Evolutionary conservation across 148 eudicot species (phyloP).

Genomic region (Diospyros lotus): DNA sequence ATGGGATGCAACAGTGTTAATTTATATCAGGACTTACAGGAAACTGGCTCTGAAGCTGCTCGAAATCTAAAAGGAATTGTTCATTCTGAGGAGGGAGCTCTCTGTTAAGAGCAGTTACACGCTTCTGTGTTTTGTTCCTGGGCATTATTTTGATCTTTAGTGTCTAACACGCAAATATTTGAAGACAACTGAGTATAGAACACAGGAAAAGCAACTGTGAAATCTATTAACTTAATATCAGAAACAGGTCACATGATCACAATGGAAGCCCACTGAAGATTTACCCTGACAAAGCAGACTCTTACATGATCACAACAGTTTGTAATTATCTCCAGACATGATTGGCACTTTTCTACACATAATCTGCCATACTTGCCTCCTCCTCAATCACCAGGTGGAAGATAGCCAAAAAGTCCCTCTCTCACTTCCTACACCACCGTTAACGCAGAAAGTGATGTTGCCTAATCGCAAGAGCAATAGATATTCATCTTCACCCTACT

Average conservation of each 20-base stretch:
- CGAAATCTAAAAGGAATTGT: slow-evolving; percentile 86
- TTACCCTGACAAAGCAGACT: not conserved
- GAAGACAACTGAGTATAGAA: not conserved
- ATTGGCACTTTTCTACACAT: too few species aligned
- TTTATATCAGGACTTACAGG: slow-evolving; percentile 48
- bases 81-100: slow-evolving; percentile 89
- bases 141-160: slow-evolving; percentile 20
- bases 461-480: too few species aligned
- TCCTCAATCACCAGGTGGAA: not conserved
- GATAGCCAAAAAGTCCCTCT: not conserved
- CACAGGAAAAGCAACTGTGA: not conserved
- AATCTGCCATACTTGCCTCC: too few species aligned
- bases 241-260: not conserved
- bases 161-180: slow-evolving; percentile 8
- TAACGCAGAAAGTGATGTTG: too few species aligned
- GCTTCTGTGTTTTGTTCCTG: slow-evolving; percentile 96
- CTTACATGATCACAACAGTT: not conserved
- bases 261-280: not conserved
- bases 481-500: too few species aligned
- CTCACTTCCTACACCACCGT: too few species aligned
- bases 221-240: not conserved
- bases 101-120: slow-evolving; percentile 75
- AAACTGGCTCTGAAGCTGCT: slow-evolving; percentile 68
- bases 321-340: not conserved
- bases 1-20: not conserved